Evolutionary conservation across 2,329 filamentous ascomycete genomes (phyloP).

Genomic region (Aspergillus puulaauensis): DNA sequence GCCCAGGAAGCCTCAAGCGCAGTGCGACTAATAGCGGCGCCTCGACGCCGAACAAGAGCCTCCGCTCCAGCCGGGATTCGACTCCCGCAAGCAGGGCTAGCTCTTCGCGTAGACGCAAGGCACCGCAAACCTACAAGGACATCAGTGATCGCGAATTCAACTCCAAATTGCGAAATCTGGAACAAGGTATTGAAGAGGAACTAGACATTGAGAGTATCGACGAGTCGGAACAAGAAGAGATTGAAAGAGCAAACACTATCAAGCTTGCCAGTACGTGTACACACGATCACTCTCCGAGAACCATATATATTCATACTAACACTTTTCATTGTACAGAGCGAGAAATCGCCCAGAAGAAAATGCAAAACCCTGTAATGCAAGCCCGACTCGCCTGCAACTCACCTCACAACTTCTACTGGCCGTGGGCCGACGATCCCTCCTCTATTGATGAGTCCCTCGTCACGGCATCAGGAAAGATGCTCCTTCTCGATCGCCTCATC

Average conservation of each 20-base stretch:
- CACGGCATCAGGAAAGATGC: constrained; percentile 90
- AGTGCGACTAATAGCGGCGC: constrained; percentile 49
- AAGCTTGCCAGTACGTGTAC: constrained; percentile 68
- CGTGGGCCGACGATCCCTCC: constrained; percentile 66
- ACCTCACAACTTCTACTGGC: constrained; percentile 95
- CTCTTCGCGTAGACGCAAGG: constrained; percentile 54
- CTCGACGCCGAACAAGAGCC: constrained; percentile 64
- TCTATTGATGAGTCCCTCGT: constrained; percentile 77
- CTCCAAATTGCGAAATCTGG: constrained; percentile 55
- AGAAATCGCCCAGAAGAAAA: constrained; percentile 85
- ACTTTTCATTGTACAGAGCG: constrained; percentile 56
- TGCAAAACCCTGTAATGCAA: constrained; percentile 91
- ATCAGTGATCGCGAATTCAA: constrained; percentile 86
- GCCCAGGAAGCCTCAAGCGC: constrained; percentile 56
- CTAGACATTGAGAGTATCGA: constrained; percentile 43
- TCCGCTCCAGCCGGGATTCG: constrained; percentile 71
- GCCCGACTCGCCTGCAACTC: constrained; percentile 88
- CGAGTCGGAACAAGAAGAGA: constrained; percentile 58
- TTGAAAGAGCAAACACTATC: constrained; percentile 65
- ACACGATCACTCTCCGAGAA: neutral
- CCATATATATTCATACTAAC: constrained; percentile 9
- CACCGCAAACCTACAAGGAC: constrained; percentile 60
- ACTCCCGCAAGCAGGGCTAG: constrained; percentile 63
- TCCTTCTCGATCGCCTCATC: constrained; percentile 83
- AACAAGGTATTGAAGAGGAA: constrained; percentile 60